Percentiles rank a stretch among this genome's conserved stretches.
Evolutionary conservation across 2,329 filamentous ascomycete genomes (phyloP).

Genomic region (Tolypocladium guangdongense): DNA sequence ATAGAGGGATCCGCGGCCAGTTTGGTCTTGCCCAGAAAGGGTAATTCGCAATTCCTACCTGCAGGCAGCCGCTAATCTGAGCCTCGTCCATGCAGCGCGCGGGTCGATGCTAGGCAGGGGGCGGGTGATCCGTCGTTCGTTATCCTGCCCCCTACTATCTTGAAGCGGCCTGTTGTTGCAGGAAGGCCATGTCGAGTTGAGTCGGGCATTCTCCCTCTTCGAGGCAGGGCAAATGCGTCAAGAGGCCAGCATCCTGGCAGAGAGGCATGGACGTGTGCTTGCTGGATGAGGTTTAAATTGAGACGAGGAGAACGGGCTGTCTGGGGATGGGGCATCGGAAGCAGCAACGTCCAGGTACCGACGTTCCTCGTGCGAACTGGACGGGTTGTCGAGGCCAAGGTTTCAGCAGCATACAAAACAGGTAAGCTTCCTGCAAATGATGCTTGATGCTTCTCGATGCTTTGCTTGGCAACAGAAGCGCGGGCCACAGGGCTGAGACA

Average conservation of each 20-base stretch:
- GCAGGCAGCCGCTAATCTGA: background rate
- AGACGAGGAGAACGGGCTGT: background rate
- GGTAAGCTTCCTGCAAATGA: background rate
- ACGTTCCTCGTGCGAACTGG: too few species aligned
- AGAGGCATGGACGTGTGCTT: background rate
- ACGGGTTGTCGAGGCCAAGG: background rate
- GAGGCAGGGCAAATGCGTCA: background rate
- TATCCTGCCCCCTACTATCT: background rate
- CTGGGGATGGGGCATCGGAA: too few species aligned
- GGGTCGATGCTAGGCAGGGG: background rate
- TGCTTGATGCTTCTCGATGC: background rate
- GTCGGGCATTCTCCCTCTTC: background rate
- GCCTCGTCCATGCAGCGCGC: background rate
- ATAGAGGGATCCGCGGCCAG: background rate
- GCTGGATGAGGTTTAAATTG: background rate
- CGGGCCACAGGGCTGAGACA: background rate
- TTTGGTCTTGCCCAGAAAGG: background rate
- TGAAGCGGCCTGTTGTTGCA: background rate
- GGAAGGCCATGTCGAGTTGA: background rate
- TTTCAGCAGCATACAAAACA: background rate
- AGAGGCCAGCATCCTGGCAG: background rate
- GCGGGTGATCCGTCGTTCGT: background rate
- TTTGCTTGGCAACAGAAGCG: background rate
- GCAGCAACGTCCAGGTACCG: too few species aligned
- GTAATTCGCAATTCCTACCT: background rate